A percentile compares a stretch with the other conserved stretches of the same genome.
phyloP scores from a whole-genome alignment of 768 basidiomycete species.

The Sistotremastrum suecicum region DNA sequence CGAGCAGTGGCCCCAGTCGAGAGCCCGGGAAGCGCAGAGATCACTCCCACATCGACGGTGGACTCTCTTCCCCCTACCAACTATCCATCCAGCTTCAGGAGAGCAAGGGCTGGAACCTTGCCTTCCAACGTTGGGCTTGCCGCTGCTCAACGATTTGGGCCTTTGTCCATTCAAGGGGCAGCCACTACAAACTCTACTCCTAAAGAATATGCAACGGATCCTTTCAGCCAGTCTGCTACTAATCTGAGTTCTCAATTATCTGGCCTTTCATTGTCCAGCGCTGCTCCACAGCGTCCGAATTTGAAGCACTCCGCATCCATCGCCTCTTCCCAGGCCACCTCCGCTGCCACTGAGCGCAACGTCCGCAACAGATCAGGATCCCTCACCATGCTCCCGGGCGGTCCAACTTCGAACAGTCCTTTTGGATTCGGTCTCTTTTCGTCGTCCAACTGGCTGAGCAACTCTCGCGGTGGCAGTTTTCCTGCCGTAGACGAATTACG shows the following conservation, averaged over 20 bases:
- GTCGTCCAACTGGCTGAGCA: slow-evolving; percentile 65
- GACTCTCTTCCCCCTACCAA: slow-evolving; percentile 52
- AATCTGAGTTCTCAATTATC: slow-evolving; percentile 19
- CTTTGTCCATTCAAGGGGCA: slow-evolving; percentile 42
- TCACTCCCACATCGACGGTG: slow-evolving; percentile 45
- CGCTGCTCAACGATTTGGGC: slow-evolving; percentile 59
- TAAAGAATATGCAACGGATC: slow-evolving; percentile 14
- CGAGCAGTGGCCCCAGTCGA: slow-evolving; percentile 51
- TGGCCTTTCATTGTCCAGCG: slow-evolving; percentile 6
- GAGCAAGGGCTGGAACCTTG: slow-evolving; percentile 94
- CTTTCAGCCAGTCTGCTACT: background rate
- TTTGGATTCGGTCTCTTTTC: slow-evolving; percentile 76
- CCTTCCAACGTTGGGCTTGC: slow-evolving; percentile 90
- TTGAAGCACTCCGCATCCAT: slow-evolving; percentile 68
- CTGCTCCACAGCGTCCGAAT: slow-evolving; percentile 41
- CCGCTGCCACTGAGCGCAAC: slow-evolving; percentile 45
- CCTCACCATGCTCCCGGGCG: slow-evolving; percentile 66
- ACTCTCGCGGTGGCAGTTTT: slow-evolving; percentile 42
- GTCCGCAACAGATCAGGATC: slow-evolving; percentile 89
- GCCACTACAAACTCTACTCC: slow-evolving; percentile 30
- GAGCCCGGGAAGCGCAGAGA: slow-evolving; percentile 53
- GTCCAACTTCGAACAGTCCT: slow-evolving; percentile 66
- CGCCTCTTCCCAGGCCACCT: slow-evolving; percentile 41
- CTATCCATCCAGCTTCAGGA: slow-evolving; percentile 77
- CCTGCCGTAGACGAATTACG: slow-evolving; percentile 68